Evolutionary conservation across 2,329 filamentous ascomycete species (phyloP).

Genomic region (Paraphoma sp.): DNA sequence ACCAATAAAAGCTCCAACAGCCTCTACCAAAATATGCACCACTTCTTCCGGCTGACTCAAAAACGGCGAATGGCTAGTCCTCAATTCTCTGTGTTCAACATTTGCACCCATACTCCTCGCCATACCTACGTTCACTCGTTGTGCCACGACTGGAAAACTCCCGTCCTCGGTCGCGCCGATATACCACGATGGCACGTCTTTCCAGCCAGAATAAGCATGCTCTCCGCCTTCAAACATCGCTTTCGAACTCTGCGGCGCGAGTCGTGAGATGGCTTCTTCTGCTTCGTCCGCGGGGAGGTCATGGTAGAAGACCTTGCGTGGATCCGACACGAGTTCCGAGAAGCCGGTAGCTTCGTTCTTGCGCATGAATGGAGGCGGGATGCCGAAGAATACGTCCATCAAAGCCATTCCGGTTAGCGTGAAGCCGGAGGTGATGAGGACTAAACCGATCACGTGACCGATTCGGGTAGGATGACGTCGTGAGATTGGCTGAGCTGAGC

Average conservation of each 20-base stretch:
- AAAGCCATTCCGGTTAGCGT: slow-evolving; percentile 19
- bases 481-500: neutral
- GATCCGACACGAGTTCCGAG: slow-evolving; percentile 47
- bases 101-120: slow-evolving; percentile 48
- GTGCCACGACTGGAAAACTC: slow-evolving; percentile 46
- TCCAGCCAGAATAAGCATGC: slow-evolving; percentile 55
- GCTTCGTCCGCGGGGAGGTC: slow-evolving; percentile 56
- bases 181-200: slow-evolving; percentile 52
- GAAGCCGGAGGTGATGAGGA: slow-evolving; percentile 24
- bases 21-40: slow-evolving; percentile 47
- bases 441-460: slow-evolving; percentile 15
- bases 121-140: slow-evolving; percentile 43
- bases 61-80: slow-evolving; percentile 59
- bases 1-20: slow-evolving; percentile 40
- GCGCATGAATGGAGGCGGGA: slow-evolving; percentile 18
- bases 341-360: slow-evolving; percentile 45
- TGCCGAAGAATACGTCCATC: slow-evolving; percentile 17
- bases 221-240: slow-evolving; percentile 56
- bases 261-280: slow-evolving; percentile 51
- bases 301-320: slow-evolving; percentile 58
- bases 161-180: slow-evolving; percentile 53
- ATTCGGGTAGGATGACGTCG: neutral
- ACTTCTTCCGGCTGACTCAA: slow-evolving; percentile 55
- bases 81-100: slow-evolving; percentile 51
- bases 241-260: slow-evolving; percentile 53